These are phyloP conservation scores for Musa balbisiana DNA, from an alignment of 202 grass and related monocot species.

Conservation along the genomic window DNA sequence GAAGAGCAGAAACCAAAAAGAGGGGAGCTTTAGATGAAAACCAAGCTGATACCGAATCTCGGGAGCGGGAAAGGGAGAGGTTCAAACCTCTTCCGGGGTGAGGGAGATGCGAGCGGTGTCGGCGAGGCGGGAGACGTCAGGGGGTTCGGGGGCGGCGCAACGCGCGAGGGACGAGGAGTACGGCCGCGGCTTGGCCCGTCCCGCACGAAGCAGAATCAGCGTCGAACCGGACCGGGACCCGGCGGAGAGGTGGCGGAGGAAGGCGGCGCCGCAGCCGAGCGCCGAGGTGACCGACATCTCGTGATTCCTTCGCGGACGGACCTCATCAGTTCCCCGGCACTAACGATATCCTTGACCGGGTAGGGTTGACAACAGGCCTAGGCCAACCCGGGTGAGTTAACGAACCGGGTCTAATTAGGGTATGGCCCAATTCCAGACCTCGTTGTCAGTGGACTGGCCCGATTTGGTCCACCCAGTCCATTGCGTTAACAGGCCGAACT, in stretches of 20 bases:
- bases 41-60: too few species aligned
- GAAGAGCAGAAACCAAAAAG: slow-evolving; percentile 8
- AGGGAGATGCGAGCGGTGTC: slow-evolving; percentile 67
- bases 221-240: slow-evolving; percentile 24
- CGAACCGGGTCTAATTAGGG: too few species aligned
- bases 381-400: too few species aligned
- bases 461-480: too few species aligned
- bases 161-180: slow-evolving; percentile 6
- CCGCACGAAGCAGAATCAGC: neutral
- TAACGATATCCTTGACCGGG: too few species aligned
- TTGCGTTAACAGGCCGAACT: too few species aligned
- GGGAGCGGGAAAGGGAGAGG: neutral
- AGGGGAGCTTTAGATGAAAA: slow-evolving; percentile 1
- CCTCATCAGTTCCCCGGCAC: too few species aligned
- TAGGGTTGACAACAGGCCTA: too few species aligned
- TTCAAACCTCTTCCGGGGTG: slow-evolving; percentile 44
- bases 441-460: too few species aligned
- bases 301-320: too few species aligned
- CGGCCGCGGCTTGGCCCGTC: neutral
- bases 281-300: too few species aligned
- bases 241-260: neutral
- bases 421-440: too few species aligned
- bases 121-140: slow-evolving; percentile 58
- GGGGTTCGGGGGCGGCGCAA: slow-evolving; percentile 41
- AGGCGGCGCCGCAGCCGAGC: neutral